Evolutionary conservation across 1,284 basidiomycete genomes (phyloP).

Genomic region (Malassezia obtusa): DNA sequence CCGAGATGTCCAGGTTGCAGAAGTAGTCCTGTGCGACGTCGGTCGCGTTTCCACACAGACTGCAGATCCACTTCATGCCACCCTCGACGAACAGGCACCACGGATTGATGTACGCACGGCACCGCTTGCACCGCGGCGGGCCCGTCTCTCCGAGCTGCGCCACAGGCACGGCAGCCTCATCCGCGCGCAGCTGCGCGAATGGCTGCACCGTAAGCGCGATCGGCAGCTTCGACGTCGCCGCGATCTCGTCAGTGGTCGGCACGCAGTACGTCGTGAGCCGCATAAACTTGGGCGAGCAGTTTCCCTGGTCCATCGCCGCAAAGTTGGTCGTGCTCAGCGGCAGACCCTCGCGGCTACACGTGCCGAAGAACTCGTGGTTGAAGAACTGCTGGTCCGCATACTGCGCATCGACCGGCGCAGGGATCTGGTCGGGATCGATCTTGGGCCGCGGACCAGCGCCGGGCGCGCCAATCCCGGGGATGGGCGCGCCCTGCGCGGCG

Average conservation of each 20-base stretch:
- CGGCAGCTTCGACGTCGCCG: conserved; percentile 68
- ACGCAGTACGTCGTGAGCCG: conserved; percentile 62
- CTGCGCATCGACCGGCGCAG: conserved; percentile 74
- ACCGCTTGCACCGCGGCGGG: conserved; percentile 74
- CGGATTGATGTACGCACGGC: conserved; percentile 86
- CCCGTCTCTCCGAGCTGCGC: conserved; percentile 60
- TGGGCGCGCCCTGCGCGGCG: conserved; percentile 29
- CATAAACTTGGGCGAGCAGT: conserved; percentile 61
- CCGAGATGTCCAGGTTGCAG: conserved; percentile 68
- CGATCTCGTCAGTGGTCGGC: conserved; percentile 69
- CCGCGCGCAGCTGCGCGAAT: conserved; percentile 69
- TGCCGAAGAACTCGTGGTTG: conserved; percentile 66
- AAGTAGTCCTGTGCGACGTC: conserved; percentile 66
- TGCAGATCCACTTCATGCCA: conserved; percentile 82
- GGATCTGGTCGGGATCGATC: conserved; percentile 83
- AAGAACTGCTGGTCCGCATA: conserved; percentile 75
- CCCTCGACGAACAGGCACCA: conserved; percentile 82
- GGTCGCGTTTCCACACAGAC: conserved; percentile 73
- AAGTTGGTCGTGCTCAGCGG: conserved; percentile 82
- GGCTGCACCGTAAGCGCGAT: conserved; percentile 79
- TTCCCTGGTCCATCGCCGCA: conserved; percentile 78
- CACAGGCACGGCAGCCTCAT: conserved; percentile 58
- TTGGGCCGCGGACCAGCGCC: conserved; percentile 58
- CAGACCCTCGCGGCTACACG: conserved; percentile 58
- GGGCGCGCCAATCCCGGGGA: conserved; percentile 50